Evolutionary conservation across 1,284 basidiomycete genomes (phyloP).

Genomic region (Ceratobasidium sp.): DNA sequence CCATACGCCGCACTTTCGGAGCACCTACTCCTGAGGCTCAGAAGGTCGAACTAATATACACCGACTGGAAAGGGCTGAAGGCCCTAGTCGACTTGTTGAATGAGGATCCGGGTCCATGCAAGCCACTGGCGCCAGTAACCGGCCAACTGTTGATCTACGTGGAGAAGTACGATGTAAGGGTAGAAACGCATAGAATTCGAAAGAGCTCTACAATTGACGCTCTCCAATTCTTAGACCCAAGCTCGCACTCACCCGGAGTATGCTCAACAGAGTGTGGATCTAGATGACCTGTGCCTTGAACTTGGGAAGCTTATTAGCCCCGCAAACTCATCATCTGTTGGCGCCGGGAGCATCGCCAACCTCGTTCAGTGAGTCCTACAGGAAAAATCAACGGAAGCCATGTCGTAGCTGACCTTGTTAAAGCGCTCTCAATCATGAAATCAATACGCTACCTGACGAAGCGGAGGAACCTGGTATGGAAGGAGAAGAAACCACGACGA

Average conservation of each 20-base stretch:
- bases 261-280: not conserved
- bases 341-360: not conserved
- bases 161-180: not conserved
- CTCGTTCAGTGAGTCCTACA: not conserved
- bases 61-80: not conserved
- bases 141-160: not conserved
- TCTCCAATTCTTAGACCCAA: too few relatives aligned
- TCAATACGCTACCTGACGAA: not conserved
- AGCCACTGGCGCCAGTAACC: not conserved
- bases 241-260: not conserved
- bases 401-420: too few relatives aligned
- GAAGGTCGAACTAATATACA: not conserved
- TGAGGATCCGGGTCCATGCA: not conserved
- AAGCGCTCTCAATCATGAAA: not conserved
- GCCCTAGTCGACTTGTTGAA: not conserved
- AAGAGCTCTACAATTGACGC: too few relatives aligned
- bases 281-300: too few relatives aligned
- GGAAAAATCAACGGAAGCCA: accelerated
- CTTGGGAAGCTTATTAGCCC: too few relatives aligned
- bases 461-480: not conserved
- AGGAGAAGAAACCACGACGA: not conserved
- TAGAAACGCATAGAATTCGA: too few relatives aligned
- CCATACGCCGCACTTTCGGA: too few relatives aligned
- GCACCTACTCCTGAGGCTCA: too few relatives aligned
- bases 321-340: not conserved